phyloP scores from a whole-genome alignment of 106 monocot species.

The Allium fistulosum region DNA sequence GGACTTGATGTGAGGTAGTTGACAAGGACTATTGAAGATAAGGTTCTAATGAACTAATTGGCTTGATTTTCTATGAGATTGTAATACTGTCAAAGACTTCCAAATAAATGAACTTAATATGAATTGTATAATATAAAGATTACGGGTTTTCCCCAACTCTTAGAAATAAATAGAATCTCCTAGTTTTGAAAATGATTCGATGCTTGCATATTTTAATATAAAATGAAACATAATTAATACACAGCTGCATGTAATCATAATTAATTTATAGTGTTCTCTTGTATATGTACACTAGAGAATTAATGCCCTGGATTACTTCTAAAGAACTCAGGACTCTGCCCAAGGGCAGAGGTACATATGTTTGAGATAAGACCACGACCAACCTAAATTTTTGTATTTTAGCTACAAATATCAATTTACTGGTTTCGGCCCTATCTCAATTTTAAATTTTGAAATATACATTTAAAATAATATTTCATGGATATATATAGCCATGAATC shows the following conservation, averaged over 20 bases:
- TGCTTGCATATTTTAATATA: slow-evolving; percentile 20
- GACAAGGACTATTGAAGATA: slow-evolving; percentile 34
- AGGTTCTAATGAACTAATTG: slow-evolving; percentile 35
- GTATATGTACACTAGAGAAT: not conserved
- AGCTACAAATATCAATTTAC: no score
- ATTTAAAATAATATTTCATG: not conserved
- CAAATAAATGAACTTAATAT: slow-evolving; percentile 65
- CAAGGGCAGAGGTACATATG: not conserved
- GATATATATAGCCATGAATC: not conserved
- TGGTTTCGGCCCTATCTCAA: no score
- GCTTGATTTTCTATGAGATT: slow-evolving; percentile 32
- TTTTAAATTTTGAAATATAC: no score
- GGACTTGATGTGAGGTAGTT: slow-evolving; percentile 44
- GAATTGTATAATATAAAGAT: slow-evolving; percentile 62
- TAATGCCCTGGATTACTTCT: not conserved
- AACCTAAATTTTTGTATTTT: no score
- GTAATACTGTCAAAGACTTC: slow-evolving; percentile 36
- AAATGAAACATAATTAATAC: slow-evolving; percentile 2
- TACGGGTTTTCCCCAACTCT: slow-evolving; percentile 37
- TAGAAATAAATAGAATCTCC: slow-evolving; percentile 87
- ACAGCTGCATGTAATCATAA: not conserved
- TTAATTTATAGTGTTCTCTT: not conserved
- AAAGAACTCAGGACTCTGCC: no score
- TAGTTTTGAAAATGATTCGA: slow-evolving; percentile 80
- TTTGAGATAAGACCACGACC: no score